Evolutionary conservation across 2,329 filamentous ascomycete species (phyloP).

Genomic region (Neonectria sp.): DNA sequence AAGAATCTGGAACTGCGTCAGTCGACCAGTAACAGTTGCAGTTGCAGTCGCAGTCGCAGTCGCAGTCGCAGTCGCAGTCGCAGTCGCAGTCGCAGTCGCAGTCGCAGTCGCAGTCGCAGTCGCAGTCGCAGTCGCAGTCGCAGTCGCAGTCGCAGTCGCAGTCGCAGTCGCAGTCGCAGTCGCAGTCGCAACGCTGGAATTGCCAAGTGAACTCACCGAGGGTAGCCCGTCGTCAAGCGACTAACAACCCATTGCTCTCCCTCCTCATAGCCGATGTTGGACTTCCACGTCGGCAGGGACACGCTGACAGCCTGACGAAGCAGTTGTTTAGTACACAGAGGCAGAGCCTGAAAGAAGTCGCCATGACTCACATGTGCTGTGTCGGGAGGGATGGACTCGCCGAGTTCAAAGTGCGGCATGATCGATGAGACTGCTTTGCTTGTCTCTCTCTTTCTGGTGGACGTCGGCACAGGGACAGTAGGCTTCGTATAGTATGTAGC

Average conservation of each 20-base stretch:
- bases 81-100: too few species aligned
- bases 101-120: too few species aligned
- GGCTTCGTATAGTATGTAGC: too few species aligned
- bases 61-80: too few species aligned
- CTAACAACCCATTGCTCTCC: slow-evolving; percentile 88
- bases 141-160: too few species aligned
- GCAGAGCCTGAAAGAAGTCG: slow-evolving; percentile 8
- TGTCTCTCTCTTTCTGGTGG: background rate
- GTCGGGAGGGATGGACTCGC: slow-evolving; percentile 82
- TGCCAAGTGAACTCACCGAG: slow-evolving; percentile 68
- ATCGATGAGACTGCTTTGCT: slow-evolving; percentile 8
- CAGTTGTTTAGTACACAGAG: background rate
- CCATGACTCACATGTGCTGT: slow-evolving; percentile 79
- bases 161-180: too few species aligned
- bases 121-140: too few species aligned
- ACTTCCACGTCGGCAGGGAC: slow-evolving; percentile 91
- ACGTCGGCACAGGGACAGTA: too few species aligned
- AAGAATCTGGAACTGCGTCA: slow-evolving; percentile 81
- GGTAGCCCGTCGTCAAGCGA: slow-evolving; percentile 92
- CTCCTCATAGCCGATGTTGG: slow-evolving; percentile 95
- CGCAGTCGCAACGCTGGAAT: slow-evolving; percentile 4
- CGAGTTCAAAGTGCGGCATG: slow-evolving; percentile 70
- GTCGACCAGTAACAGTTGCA: slow-evolving; percentile 11
- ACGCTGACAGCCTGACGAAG: slow-evolving; percentile 87
- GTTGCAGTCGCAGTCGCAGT: too few species aligned